These are phyloP conservation scores for Fraxinus latifolia DNA, from an alignment of 305 asterid genomes.

Conservation along the genomic window DNA sequence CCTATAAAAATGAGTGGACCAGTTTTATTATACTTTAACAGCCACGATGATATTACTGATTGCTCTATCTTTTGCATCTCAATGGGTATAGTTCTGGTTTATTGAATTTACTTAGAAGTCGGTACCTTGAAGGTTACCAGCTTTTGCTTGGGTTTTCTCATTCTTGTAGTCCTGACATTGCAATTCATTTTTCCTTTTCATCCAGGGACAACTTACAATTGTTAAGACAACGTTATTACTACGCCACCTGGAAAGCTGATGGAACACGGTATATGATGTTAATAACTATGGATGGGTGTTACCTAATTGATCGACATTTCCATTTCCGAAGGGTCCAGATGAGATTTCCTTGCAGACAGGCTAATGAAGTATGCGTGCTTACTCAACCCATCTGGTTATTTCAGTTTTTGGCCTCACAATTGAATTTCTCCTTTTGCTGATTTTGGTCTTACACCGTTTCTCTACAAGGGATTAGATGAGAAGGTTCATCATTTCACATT, in stretches of 20 bases:
- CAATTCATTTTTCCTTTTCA: conserved; percentile 12
- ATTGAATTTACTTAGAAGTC: conserved; percentile 10
- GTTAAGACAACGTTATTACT: conserved; percentile 90
- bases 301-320: conserved; percentile 84
- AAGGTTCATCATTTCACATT: conserved; percentile 83
- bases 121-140: conserved; percentile 16
- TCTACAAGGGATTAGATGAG: conserved; percentile 60
- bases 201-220: conserved; percentile 89
- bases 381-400: conserved; percentile 17
- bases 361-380: conserved; percentile 60
- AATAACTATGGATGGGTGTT: conserved; percentile 92
- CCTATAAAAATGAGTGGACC: background rate
- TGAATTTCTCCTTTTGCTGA: background rate
- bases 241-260: conserved; percentile 99
- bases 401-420: conserved; percentile 10
- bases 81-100: background rate
- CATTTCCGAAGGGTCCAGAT: conserved; percentile 91
- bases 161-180: background rate
- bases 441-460: conserved; percentile 19
- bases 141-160: background rate
- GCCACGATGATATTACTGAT: background rate
- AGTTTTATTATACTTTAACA: background rate
- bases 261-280: conserved; percentile 99
- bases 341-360: conserved; percentile 81
- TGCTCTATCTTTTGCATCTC: conserved; percentile 2